Evolutionary conservation across 768 basidiomycete genomes (phyloP).

Genomic region (Boletus rubropictus): DNA sequence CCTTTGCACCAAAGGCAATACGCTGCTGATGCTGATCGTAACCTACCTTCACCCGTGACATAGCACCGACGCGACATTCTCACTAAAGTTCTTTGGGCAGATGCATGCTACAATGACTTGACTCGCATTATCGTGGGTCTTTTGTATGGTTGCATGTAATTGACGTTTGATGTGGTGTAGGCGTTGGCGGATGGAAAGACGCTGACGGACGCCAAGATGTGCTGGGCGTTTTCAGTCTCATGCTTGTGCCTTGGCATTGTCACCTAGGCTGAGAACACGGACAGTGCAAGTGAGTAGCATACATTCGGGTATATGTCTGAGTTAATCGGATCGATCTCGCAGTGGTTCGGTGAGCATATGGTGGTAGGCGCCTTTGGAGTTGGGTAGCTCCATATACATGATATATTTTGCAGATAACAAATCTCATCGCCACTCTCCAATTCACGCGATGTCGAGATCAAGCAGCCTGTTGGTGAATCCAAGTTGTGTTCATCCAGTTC

Average conservation of each 20-base stretch:
- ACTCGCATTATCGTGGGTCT: conserved; percentile 72
- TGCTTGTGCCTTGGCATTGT: neutral
- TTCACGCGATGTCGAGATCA: conserved; percentile 81
- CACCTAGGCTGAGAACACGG: conserved; percentile 68
- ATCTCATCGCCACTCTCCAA: conserved; percentile 70
- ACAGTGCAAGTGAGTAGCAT: conserved; percentile 60
- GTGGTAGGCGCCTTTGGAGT: conserved; percentile 46
- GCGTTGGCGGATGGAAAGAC: conserved; percentile 96
- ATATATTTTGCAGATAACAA: conserved; percentile 48
- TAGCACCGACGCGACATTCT: conserved; percentile 82
- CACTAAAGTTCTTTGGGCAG: conserved; percentile 66
- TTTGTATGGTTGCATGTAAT: neutral
- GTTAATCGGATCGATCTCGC: conserved; percentile 5
- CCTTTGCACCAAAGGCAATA: neutral
- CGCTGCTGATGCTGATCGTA: neutral
- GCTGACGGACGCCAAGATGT: conserved; percentile 73
- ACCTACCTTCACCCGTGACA: neutral
- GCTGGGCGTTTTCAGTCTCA: neutral
- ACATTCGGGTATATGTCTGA: neutral
- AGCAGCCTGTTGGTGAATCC: conserved; percentile 79
- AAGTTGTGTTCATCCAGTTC: conserved; percentile 33
- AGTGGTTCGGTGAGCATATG: conserved; percentile 88
- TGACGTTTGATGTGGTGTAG: conserved; percentile 35
- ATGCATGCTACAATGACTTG: conserved; percentile 87
- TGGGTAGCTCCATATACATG: neutral